Percentiles rank a stretch among this genome's conserved stretches.
These are phyloP conservation scores for Suhomyces bribrorum DNA, from an alignment of 1,139 yeast species.

Conservation along the genomic window DNA sequence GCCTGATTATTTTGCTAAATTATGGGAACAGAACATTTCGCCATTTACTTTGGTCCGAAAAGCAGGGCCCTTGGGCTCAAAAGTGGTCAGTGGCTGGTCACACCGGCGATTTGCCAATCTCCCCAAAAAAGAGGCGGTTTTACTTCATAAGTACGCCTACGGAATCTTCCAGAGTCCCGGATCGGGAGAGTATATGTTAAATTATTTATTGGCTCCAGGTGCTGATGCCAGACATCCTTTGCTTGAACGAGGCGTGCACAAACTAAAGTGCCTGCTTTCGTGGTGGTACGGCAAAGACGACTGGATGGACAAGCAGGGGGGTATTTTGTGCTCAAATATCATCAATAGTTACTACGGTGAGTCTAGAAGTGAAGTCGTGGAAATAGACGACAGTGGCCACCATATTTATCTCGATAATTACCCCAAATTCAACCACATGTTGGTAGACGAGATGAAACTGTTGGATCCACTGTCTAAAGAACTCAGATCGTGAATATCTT, in stretches of 20 bases:
- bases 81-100: slow-evolving; percentile 78
- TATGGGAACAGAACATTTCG: slow-evolving; percentile 73
- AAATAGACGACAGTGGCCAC: slow-evolving; percentile 63
- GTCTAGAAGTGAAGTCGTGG: slow-evolving; percentile 39
- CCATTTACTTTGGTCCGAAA: slow-evolving; percentile 68
- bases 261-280: slow-evolving; percentile 50
- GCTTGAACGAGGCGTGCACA: slow-evolving; percentile 48
- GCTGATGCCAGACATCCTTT: slow-evolving; percentile 71
- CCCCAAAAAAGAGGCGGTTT: slow-evolving; percentile 33
- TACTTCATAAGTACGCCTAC: slow-evolving; percentile 66
- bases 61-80: slow-evolving; percentile 67
- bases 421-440: slow-evolving; percentile 48
- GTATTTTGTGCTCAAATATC: slow-evolving; percentile 41
- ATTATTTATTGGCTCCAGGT: slow-evolving; percentile 69
- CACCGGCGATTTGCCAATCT: slow-evolving; percentile 61
- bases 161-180: slow-evolving; percentile 71
- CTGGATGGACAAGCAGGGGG: slow-evolving; percentile 74
- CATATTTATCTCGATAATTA: slow-evolving; percentile 69
- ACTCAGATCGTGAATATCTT: not conserved
- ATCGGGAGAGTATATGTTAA: slow-evolving; percentile 75
- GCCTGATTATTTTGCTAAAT: slow-evolving; percentile 62
- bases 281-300: slow-evolving; percentile 79
- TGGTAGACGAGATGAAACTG: slow-evolving; percentile 46
- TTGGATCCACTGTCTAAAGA: not conserved
- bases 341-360: slow-evolving; percentile 31